Evolutionary conservation across 1,284 basidiomycete species (phyloP), one percentile per base, ranked within the genome.

Genomic region (Stygiomarasmius scandens): DNA sequence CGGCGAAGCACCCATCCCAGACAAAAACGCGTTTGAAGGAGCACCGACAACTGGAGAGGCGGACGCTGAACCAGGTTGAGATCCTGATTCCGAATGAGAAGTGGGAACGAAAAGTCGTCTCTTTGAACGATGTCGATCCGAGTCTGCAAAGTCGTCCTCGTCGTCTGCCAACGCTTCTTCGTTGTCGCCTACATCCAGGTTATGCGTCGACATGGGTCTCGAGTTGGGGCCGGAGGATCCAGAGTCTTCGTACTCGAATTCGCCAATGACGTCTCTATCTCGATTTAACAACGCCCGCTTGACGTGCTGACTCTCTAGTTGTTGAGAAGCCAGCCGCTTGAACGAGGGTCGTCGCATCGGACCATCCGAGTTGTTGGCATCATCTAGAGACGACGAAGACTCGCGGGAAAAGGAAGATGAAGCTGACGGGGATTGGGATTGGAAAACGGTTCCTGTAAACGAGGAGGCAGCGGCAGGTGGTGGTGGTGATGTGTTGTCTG

Each of bases 271-370:
- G 19, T 34, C 20, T 34, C 49, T 22, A 14, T 41, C 27, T 23
- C 64, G 4, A 20, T 66, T 70, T 24, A 80, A 69, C 63, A 78
- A 63, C 32, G 79, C 76, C 24, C 86, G 73, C 71, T 90, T 90
- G 53, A 78, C 63, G 61, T 77, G 77, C 24, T 59, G 73, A 3
- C 87, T 85, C 1, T 78, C 88, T 4, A 91, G 71, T 6, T 86
- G 87, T 72, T 88, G 86, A 47, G 85, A 88, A 1, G 89, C 82
- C 29, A 89, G 69, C 24, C 89, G 77, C 74, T 91, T 91, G 68
- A 89, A 90, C 25, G 81, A 78, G 12, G 89, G 89, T 2, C 88
- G 72, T 43, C 74, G 64, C 12, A 66, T 60, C 24, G 64, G 64
- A 10, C 63, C 64, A 41, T 65, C 65, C 51, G 70, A 66, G 32